These are phyloP conservation scores for Entrophospora sp. DNA, from an alignment of 192 early-diverging fungal genomes.

Conservation along the genomic window DNA sequence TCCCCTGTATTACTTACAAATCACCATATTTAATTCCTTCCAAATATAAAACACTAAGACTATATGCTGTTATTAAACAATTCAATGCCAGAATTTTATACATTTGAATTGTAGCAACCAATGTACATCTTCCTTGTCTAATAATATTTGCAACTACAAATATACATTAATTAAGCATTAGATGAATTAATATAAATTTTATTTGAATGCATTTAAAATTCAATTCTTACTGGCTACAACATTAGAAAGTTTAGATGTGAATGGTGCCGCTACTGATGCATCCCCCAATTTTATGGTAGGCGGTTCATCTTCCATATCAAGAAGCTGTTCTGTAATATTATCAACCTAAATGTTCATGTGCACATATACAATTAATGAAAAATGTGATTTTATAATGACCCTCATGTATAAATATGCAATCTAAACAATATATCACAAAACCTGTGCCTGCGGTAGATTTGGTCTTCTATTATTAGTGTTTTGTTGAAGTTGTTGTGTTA, in stretches of 20 bases:
- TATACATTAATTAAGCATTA: neutral
- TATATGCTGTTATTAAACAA: conserved; percentile 95
- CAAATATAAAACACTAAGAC: conserved; percentile 89
- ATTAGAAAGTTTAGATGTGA: conserved; percentile 93
- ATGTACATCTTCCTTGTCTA: conserved; percentile 92
- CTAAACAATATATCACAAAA: neutral
- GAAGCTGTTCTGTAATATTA: conserved; percentile 45
- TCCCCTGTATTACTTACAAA: conserved; percentile 32
- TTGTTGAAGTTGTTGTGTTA: conserved; percentile 36
- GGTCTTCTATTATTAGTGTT: neutral
- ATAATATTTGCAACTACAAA: conserved; percentile 78
- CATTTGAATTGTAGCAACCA: conserved; percentile 99
- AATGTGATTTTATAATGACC: too few species aligned
- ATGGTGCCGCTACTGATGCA: conserved; percentile 98
- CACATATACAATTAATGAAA: neutral
- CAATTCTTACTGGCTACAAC: conserved; percentile 62
- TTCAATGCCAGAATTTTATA: conserved; percentile 99
- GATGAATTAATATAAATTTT: neutral
- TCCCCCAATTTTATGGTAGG: conserved; percentile 97
- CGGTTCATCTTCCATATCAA: conserved; percentile 81
- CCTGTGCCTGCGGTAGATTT: conserved; percentile 1
- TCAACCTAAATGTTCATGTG: neutral
- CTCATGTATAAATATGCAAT: too few species aligned
- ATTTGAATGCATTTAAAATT: neutral
- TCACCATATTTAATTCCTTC: conserved; percentile 99